Evolutionary conservation across 192 early-diverging fungal genomes (phyloP).

Genomic region (Globomyces pollinis-pini): DNA sequence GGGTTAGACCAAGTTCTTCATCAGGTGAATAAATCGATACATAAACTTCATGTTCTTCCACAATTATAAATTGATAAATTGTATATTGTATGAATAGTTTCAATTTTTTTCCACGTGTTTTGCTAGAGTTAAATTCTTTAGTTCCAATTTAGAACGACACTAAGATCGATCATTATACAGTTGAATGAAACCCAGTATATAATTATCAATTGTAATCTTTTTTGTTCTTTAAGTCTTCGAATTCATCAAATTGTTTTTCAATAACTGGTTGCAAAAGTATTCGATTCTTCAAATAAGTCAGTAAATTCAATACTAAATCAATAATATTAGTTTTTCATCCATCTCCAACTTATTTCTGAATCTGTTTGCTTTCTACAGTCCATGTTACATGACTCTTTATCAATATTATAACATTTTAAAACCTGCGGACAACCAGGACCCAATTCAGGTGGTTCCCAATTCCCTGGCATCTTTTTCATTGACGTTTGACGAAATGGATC

Average conservation of each 20-base stretch:
- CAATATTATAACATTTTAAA: too few relatives aligned
- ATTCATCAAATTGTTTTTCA: slow-evolving; percentile 30
- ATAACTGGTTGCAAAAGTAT: slow-evolving; percentile 17
- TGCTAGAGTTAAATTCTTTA: slow-evolving; percentile 1
- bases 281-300: slow-evolving; percentile 6
- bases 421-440: neutral
- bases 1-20: neutral
- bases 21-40: slow-evolving; percentile 5
- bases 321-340: slow-evolving; percentile 7
- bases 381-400: slow-evolving; percentile 5
- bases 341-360: slow-evolving; percentile 1
- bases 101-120: slow-evolving; percentile 20
- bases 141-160: too few relatives aligned
- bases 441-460: slow-evolving; percentile 12
- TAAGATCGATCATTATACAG: too few relatives aligned
- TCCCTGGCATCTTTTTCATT: slow-evolving; percentile 6
- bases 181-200: slow-evolving; percentile 37
- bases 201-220: slow-evolving; percentile 39
- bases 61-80: slow-evolving; percentile 31
- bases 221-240: slow-evolving; percentile 30
- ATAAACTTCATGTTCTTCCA: slow-evolving; percentile 4
- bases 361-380: slow-evolving; percentile 5
- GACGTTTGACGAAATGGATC: slow-evolving; percentile 7
- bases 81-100: slow-evolving; percentile 34
- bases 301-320: slow-evolving; percentile 5